Conservation (phyloP, 2,329 filamentous ascomycete species). For the Fusarium nematophilum region DNA sequence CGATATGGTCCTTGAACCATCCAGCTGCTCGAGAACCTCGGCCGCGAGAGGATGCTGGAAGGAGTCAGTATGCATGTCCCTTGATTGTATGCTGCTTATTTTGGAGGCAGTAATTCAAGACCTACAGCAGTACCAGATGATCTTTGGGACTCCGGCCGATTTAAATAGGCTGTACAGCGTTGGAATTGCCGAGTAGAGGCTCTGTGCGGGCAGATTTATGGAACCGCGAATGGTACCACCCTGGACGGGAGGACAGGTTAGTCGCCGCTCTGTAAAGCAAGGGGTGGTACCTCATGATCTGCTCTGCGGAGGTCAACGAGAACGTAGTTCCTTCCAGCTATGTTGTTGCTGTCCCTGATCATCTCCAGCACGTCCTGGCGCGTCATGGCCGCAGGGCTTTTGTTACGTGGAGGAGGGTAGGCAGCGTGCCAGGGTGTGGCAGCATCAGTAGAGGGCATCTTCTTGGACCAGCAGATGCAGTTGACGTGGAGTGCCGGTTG, state of each 20-base stretch:
- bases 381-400: conserved; percentile 39
- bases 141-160: conserved; percentile 51
- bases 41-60: conserved; percentile 63
- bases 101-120: conserved; percentile 4
- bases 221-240: conserved; percentile 67
- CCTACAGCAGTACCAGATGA: conserved; percentile 63
- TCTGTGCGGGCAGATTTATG: conserved; percentile 63
- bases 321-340: conserved; percentile 49
- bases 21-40: conserved; percentile 65
- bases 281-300: conserved; percentile 54
- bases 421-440: conserved; percentile 52
- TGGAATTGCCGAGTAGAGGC: conserved; percentile 56
- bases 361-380: conserved; percentile 51
- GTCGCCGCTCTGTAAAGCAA: not conserved
- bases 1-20: conserved; percentile 66
- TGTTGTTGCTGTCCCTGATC: conserved; percentile 42
- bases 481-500: too few species aligned
- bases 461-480: not conserved
- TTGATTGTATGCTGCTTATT: not conserved
- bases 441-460: not conserved
- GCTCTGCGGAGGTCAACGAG: conserved; percentile 57
- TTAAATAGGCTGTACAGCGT: conserved; percentile 56
- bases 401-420: conserved; percentile 51
- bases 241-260: conserved; percentile 44
- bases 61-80: not conserved